Evolutionary conservation across 495 filamentous ascomycete genomes (phyloP).

Genomic region (Podospora sp.): DNA sequence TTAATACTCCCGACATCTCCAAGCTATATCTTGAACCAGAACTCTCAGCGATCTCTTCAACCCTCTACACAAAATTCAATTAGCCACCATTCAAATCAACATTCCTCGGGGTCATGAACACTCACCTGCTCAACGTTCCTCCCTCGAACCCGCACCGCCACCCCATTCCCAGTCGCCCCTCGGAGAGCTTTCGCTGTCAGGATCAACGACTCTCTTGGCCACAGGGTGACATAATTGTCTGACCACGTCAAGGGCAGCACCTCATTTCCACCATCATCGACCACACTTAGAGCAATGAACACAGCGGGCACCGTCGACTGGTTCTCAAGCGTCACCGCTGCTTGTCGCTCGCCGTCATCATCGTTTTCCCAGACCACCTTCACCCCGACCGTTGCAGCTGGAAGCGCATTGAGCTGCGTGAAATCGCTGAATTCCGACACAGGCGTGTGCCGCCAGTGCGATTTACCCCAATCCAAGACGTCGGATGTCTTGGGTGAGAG

Average conservation of each 20-base stretch:
- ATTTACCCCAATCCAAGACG: conserved; percentile 56
- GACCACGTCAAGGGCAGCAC: conserved; percentile 59
- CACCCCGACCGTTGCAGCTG: conserved; percentile 40
- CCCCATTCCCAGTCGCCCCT: background rate
- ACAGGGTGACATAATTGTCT: conserved; percentile 66
- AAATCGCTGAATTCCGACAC: conserved; percentile 57
- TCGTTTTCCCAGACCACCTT: conserved; percentile 15
- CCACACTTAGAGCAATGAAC: conserved; percentile 55
- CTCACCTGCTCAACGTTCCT: conserved; percentile 25
- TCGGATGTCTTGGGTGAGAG: conserved; percentile 48
- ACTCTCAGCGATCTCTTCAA: no score
- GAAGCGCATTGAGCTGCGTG: conserved; percentile 48
- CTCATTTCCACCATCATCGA: conserved; percentile 46
- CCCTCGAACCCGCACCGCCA: conserved; percentile 20
- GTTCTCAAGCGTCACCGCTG: conserved; percentile 54
- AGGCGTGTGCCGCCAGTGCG: conserved; percentile 62
- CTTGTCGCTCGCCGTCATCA: background rate
- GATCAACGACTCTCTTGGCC: conserved; percentile 56
- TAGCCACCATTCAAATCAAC: no score
- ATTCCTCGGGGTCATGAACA: no score
- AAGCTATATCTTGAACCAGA: no score
- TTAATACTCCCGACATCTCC: no score
- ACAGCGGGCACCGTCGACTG: conserved; percentile 55
- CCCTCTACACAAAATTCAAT: no score
- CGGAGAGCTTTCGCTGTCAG: conserved; percentile 13